A percentile compares a stretch with the other conserved stretches of the same genome.
Conservation (phyloP, 176 grass and related monocot species). For the Eremochloa ophiuroides region DNA sequence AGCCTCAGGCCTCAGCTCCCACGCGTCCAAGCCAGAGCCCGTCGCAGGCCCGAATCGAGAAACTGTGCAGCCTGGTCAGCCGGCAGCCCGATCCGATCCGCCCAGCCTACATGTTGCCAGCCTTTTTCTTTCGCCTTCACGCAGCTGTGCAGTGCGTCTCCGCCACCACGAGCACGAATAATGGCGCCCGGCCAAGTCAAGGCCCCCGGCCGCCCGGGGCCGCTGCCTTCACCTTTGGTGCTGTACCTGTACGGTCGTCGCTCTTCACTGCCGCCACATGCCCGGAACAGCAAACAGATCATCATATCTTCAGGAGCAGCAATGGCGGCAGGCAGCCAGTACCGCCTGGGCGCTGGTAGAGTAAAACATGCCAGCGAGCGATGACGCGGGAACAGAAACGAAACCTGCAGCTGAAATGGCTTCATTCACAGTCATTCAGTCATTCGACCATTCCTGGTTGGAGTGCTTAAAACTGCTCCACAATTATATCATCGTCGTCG, state of each 20-base stretch:
- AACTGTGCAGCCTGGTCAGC: not conserved
- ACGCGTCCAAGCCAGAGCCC: too few species aligned
- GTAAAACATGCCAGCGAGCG: not conserved
- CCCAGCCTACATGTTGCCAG: not conserved
- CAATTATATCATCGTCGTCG: not conserved
- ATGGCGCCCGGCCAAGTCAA: not conserved
- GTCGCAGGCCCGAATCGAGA: not conserved
- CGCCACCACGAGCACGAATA: not conserved
- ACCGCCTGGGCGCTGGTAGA: not conserved
- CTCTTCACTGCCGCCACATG: not conserved
- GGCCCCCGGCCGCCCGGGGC: not conserved
- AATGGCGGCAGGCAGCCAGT: not conserved
- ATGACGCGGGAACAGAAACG: not conserved
- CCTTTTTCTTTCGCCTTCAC: too few species aligned
- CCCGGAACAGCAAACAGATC: not conserved
- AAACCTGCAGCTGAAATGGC: not conserved
- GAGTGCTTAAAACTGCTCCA: constrained; percentile 19
- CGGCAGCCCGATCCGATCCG: not conserved
- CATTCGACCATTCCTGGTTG: not conserved
- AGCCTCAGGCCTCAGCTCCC: too few species aligned
- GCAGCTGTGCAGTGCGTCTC: too few species aligned
- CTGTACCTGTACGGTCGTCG: not conserved
- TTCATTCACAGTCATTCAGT: too few species aligned
- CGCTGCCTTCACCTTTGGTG: not conserved
- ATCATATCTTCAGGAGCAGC: not conserved